A percentile compares a stretch with the other conserved stretches of the same genome.
Evolutionary conservation across 805 yeast genomes (phyloP).

Genomic region (Alloascoidea africana): DNA sequence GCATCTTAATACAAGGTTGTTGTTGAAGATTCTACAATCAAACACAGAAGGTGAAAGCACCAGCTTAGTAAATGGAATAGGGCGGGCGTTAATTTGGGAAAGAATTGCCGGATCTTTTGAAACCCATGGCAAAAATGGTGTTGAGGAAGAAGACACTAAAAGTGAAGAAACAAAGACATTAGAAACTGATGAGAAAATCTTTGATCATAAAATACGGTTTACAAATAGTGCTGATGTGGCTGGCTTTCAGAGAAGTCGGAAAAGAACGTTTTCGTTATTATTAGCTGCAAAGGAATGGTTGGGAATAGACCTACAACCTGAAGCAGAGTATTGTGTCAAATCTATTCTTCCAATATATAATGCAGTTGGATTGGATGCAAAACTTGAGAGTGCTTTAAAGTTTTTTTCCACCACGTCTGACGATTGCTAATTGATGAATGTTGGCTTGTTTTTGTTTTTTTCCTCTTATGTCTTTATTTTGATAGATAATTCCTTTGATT

Average conservation of each 20-base stretch:
- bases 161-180: constrained; percentile 5
- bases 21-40: constrained; percentile 21
- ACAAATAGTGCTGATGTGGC: constrained; percentile 21
- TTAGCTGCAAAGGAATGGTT: constrained; percentile 66
- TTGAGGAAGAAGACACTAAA: background rate
- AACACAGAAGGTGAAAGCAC: no score
- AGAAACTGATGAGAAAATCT: constrained; percentile 9
- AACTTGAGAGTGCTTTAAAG: background rate
- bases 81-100: constrained; percentile 36
- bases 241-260: constrained; percentile 51
- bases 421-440: constrained; percentile 1
- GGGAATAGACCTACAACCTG: background rate
- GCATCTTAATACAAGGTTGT: constrained; percentile 30
- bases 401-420: background rate
- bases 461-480: no score
- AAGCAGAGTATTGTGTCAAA: background rate
- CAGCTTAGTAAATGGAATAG: constrained; percentile 26
- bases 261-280: constrained; percentile 64
- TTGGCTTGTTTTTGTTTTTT: no score
- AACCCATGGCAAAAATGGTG: constrained; percentile 8
- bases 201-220: constrained; percentile 14
- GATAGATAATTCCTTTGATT: no score
- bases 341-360: background rate
- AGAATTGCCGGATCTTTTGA: constrained; percentile 37
- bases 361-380: background rate